A percentile compares a stretch with the other conserved stretches of the same genome.
Evolutionary conservation across 106 monocot genomes (phyloP).

Genomic region (Dendrobium chrysotoxum): DNA sequence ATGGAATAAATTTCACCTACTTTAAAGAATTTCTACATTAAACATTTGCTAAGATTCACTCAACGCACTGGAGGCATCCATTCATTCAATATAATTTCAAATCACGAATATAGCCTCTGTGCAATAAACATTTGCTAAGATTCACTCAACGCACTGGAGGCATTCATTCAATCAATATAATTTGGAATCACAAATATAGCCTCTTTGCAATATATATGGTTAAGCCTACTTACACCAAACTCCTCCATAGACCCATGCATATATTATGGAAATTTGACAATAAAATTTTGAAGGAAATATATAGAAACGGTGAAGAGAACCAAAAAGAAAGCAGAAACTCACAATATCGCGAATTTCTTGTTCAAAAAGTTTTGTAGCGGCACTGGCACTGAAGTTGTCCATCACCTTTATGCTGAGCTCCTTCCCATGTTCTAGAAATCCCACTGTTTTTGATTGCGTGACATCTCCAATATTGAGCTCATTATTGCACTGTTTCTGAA

Average conservation of each 20-base stretch:
- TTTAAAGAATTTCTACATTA: not conserved
- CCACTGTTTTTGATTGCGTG: slow-evolving; percentile 17
- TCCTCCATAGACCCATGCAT: not conserved
- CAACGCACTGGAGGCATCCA: not conserved
- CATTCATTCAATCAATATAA: no score
- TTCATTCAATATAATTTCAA: not conserved
- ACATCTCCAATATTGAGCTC: slow-evolving; percentile 11
- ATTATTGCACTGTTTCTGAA: slow-evolving; percentile 36
- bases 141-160: not conserved
- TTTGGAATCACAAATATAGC: no score
- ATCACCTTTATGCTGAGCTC: slow-evolving; percentile 44
- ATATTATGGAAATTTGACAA: not conserved
- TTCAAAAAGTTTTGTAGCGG: slow-evolving; percentile 81
- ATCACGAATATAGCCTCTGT: not conserved
- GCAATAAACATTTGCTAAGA: not conserved
- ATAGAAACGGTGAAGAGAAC: not conserved
- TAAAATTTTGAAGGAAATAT: not conserved
- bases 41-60: not conserved
- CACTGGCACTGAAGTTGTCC: slow-evolving; percentile 61
- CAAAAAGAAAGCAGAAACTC: slow-evolving; percentile 12
- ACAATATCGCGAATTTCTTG: slow-evolving; percentile 96
- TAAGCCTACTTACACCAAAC: no score
- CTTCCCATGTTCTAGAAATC: slow-evolving; percentile 21
- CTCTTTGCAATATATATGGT: no score
- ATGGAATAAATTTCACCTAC: not conserved